These are phyloP conservation scores for Chrysanthemum seticuspe DNA, from an alignment of 129 eudicot species.

Conservation along the genomic window DNA sequence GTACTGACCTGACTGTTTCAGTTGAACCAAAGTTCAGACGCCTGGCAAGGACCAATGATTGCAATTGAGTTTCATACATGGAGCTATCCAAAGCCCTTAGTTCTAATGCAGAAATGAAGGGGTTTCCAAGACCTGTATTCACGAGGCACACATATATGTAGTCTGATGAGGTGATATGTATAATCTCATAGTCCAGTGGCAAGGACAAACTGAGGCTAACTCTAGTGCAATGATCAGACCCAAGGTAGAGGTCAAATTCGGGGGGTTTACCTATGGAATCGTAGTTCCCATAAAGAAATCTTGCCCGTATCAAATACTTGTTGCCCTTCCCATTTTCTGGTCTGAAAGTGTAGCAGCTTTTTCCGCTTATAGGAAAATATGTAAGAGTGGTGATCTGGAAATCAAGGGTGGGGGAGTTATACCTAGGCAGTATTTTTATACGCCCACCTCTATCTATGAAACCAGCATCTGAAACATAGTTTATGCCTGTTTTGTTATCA, in stretches of 20 bases:
- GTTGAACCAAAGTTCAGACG: not conserved
- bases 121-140: not conserved
- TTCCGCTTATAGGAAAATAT: too few species aligned
- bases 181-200: constrained; percentile 22
- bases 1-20: constrained; percentile 7
- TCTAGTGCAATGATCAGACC: constrained; percentile 33
- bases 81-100: not conserved
- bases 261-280: constrained; percentile 22
- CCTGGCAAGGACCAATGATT: not conserved
- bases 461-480: too few species aligned
- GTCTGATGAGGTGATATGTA: constrained; percentile 33
- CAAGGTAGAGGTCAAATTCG: constrained; percentile 41
- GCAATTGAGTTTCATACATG: not conserved
- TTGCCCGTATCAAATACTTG: constrained; percentile 32
- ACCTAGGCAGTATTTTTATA: too few species aligned
- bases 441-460: too few species aligned
- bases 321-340: too few species aligned
- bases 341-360: too few species aligned
- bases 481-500: too few species aligned
- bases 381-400: too few species aligned
- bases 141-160: not conserved
- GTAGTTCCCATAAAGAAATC: constrained; percentile 45
- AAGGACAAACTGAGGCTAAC: not conserved
- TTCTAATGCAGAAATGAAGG: constrained; percentile 41
- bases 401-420: too few species aligned